Base-by-base conservation (phyloP, 257 asterid species). In the Solanum pimpinellifolium region DNA sequence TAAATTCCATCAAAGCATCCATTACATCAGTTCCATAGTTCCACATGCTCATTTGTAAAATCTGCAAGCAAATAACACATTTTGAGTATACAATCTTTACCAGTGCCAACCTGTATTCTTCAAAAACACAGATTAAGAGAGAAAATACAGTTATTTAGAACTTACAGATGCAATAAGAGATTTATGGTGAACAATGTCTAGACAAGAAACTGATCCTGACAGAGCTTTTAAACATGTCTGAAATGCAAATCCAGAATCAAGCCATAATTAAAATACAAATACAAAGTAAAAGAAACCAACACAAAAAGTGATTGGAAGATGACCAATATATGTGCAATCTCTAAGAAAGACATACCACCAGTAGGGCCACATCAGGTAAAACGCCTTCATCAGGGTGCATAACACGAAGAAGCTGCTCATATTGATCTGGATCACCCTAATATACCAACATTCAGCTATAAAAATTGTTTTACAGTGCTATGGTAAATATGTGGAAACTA, bases 41-140 rank as follows among this genome's bases (percentile, higher is more conserved):
- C 99, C 99, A 97, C 87, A 97, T 59, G 88, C 95, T 92, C 98
- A 95, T 96, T 47, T 93, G 90, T 86, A 91, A 86, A 84, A 96
- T 91, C 99, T 97, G 95, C 85, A 87, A 66, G 59, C 66, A 46
- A 73, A 33, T 20, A 75, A 35, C 12, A 18, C 59, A 66, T 47
- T 80, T 11, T 76, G 69, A 87, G 74, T 68, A 31, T 74, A 75
- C 14, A 56, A 74, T 20, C 60, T 42, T 42, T 20, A 62, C 14
- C 42, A 37, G 52, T 37, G 20, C 31, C 11, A 18, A 11, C 31
- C 29, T 49, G 29, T 81, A 81, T 31, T 29, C 69, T 31, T 81
- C 9, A 49, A 49, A 81, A 25, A 29, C 14, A 31, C 29, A 18
- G 69, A 49, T 20, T 49, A 27, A 76, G 41, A 86, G 47, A 83